A percentile compares a stretch with the other conserved stretches of the same genome.
Conservation (phyloP, 2,329 filamentous ascomycete species). For the Zymoseptoria crescenta region DNA sequence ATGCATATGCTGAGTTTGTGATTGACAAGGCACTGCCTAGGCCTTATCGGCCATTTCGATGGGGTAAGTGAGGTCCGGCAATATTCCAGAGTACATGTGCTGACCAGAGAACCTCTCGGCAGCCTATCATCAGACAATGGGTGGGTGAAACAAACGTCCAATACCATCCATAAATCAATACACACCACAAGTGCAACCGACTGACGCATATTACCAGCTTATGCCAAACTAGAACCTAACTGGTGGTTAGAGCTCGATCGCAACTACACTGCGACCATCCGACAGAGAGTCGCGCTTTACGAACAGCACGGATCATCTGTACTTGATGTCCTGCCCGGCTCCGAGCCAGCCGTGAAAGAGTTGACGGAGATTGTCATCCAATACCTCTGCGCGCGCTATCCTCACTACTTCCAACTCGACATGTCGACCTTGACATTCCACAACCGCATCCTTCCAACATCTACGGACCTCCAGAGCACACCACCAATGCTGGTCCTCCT, state of each 20-base stretch:
- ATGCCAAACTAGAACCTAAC: constrained; percentile 69
- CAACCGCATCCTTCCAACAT: constrained; percentile 60
- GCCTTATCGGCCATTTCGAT: constrained; percentile 74
- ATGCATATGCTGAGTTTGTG: constrained; percentile 57
- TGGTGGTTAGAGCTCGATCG: constrained; percentile 87
- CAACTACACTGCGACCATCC: constrained; percentile 60
- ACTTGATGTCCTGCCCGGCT: constrained; percentile 62
- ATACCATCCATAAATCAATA: too few relatives aligned
- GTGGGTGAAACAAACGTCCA: constrained; percentile 43
- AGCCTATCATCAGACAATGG: constrained; percentile 82
- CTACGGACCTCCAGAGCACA: constrained; percentile 52
- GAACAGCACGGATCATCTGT: constrained; percentile 55
- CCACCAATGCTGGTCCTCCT: constrained; percentile 64
- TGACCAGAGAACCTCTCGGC: not conserved
- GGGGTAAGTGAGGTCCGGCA: constrained; percentile 45
- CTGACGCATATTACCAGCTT: constrained; percentile 43
- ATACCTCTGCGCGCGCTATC: constrained; percentile 71
- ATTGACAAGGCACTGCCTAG: constrained; percentile 60
- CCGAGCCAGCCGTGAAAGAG: constrained; percentile 73
- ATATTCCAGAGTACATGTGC: constrained; percentile 81
- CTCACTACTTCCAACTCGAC: constrained; percentile 60
- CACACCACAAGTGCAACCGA: not conserved
- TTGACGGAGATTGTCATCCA: constrained; percentile 81
- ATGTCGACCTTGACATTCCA: constrained; percentile 50
- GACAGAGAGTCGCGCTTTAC: constrained; percentile 60